phyloP scores from a whole-genome alignment of 2,329 filamentous ascomycete genomes.

The Xylariaceae sp. region DNA sequence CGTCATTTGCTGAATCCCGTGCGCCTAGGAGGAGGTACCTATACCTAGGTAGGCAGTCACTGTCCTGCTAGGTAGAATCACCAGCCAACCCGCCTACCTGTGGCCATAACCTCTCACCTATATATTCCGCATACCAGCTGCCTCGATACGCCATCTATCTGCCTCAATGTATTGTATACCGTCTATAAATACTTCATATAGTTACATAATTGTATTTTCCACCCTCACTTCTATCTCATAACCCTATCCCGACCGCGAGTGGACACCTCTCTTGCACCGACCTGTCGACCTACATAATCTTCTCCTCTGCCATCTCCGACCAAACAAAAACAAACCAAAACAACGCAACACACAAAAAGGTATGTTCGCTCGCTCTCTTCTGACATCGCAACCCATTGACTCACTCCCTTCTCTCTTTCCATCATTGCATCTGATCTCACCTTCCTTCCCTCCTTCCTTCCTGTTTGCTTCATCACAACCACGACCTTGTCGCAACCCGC shows the following conservation, averaged over 20 bases:
- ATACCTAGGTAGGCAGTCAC: too few species aligned
- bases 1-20: neutral
- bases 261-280: neutral
- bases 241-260: neutral
- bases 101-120: neutral
- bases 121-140: neutral
- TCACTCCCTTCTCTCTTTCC: neutral
- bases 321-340: neutral
- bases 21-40: neutral
- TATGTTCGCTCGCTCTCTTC: neutral
- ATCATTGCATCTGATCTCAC: neutral
- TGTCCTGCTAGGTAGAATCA: too few species aligned
- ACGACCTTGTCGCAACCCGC: constrained; percentile 3
- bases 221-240: neutral
- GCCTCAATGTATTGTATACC: too few species aligned
- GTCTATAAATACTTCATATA: neutral
- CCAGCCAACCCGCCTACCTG: too few species aligned
- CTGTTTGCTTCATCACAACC: neutral
- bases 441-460: neutral
- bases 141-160: too few species aligned
- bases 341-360: neutral
- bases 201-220: neutral
- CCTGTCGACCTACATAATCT: neutral
- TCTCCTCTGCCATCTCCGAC: neutral
- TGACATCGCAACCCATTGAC: neutral